Conservation (phyloP, 139 green algal genomes). For the Auxenochlorella pyrenoidosa region DNA sequence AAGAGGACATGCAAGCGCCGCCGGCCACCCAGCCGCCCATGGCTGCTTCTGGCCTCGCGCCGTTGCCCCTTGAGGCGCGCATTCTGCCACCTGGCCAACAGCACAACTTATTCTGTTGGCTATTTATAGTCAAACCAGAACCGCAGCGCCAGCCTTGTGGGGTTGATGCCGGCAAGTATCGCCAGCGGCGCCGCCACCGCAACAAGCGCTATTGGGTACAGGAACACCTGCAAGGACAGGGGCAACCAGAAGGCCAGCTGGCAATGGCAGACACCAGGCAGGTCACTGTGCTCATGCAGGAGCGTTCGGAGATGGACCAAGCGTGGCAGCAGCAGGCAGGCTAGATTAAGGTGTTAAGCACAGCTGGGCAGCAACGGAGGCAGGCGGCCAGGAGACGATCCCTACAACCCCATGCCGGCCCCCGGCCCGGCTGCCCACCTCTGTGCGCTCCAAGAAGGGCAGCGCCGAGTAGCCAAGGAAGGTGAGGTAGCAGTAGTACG, state of each 20-base stretch:
- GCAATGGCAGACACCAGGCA: not conserved
- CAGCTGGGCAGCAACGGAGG: too few species aligned
- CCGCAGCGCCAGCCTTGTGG: constrained; percentile 72
- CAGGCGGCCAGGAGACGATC: not conserved
- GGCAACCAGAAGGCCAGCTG: too few species aligned
- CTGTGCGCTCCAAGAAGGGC: constrained; percentile 89
- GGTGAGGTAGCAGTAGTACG: constrained; percentile 95
- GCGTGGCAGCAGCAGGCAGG: not conserved
- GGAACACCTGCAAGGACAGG: constrained; percentile 74
- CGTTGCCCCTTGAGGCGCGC: too few species aligned
- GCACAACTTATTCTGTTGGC: too few species aligned
- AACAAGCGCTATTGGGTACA: constrained; percentile 88
- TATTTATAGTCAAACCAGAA: constrained; percentile 20
- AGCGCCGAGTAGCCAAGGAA: constrained; percentile 95
- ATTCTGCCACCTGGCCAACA: too few species aligned
- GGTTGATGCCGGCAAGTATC: constrained; percentile 82
- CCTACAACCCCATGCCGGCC: not conserved
- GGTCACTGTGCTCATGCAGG: not conserved
- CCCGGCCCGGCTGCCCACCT: constrained; percentile 52
- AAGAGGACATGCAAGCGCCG: too few species aligned
- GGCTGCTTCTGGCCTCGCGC: too few species aligned
- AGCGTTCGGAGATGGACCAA: not conserved
- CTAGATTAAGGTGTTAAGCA: not conserved
- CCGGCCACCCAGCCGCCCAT: too few species aligned
- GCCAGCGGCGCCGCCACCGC: constrained; percentile 74